Percentiles rank a stretch among this genome's conserved stretches.
phyloP scores from a whole-genome alignment of 1,284 basidiomycete genomes.

The Tilletia setariae region DNA sequence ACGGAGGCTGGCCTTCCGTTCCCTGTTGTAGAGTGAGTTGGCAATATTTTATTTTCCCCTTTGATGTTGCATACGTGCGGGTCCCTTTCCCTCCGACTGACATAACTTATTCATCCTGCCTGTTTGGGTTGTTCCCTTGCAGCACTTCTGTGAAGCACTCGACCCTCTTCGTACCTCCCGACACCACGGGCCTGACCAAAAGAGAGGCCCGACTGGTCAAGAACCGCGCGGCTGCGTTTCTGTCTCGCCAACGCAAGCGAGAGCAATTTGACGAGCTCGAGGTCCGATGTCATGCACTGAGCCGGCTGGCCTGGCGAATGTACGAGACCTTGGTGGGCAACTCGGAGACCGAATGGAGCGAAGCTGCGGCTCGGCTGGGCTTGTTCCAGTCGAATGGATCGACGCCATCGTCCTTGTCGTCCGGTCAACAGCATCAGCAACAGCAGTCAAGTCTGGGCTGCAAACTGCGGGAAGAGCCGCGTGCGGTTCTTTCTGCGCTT shows the following conservation, averaged over 20 bases:
- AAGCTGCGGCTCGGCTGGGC: background rate
- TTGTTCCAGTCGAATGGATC: background rate
- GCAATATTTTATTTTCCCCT: background rate
- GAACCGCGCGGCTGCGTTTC: slow-evolving; percentile 84
- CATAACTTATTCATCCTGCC: background rate
- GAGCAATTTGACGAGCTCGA: slow-evolving; percentile 89
- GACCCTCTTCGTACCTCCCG: slow-evolving; percentile 70
- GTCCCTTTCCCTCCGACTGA: too few relatives aligned
- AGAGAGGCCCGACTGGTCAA: slow-evolving; percentile 84
- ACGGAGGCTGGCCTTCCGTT: slow-evolving; percentile 52
- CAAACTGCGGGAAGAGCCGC: background rate
- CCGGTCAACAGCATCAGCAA: background rate
- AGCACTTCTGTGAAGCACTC: slow-evolving; percentile 51
- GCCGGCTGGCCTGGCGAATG: slow-evolving; percentile 46
- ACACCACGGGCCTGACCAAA: slow-evolving; percentile 80
- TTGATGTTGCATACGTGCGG: too few relatives aligned
- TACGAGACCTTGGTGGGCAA: slow-evolving; percentile 18
- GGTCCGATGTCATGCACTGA: slow-evolving; percentile 62
- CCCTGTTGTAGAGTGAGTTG: slow-evolving; percentile 45
- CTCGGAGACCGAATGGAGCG: background rate
- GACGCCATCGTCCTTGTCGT: background rate
- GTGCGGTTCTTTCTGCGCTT: background rate
- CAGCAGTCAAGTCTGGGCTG: background rate
- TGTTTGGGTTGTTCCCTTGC: background rate
- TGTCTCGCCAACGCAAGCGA: slow-evolving; percentile 80